Evolutionary conservation across 2,329 filamentous ascomycete genomes (phyloP), one percentile per base, ranked within the genome.

Genomic region (Pseudogymnoascus sp.): DNA sequence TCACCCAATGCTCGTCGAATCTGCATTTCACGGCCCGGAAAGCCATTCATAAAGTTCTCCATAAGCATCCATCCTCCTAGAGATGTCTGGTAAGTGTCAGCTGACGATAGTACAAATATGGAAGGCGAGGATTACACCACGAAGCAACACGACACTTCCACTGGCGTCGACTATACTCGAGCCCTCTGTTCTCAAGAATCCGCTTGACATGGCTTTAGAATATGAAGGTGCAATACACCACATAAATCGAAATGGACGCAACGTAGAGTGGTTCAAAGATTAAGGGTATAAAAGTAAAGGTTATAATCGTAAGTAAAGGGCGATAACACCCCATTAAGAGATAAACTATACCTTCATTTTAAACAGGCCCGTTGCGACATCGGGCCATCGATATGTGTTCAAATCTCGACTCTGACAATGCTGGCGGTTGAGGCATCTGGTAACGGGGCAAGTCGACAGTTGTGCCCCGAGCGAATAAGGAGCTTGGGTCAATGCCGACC

Each of bases 21-120:
- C 65, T 85, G 78, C 21, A 76, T 76, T 69, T 86, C 84, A 61
- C 84, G 81, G 16, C 82, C 84, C 10, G 82, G 76, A 64, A 80
- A 86, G n/a, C 84, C 84, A 1, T 81, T 84, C 66, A 86, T 86
- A 76, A 86, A 86, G 70, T 85, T 86, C 71, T 85, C 82, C 80
- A 83, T 83, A 63, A 72, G 71, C 64, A 70, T 68, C 63, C 69
- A 69, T 33, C 71, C 71, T 31, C 72, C 70, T 33, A 70, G 63
- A 38, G 69, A 79, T 35, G 79, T 75, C 61, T 80, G 78, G 42
- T 78, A 47, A 35, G 13, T 21, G 19, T 62, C 53, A 66, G 63
- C 24, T 62, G 16, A 13, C 2, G 38, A 47, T 31, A 24, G 29
- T 10, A 26, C 21, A 42, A 24, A 62, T n/a, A 3, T 61, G 24